phyloP scores from a whole-genome alignment of 495 filamentous ascomycete genomes.

The Glarea lozoyensis region DNA sequence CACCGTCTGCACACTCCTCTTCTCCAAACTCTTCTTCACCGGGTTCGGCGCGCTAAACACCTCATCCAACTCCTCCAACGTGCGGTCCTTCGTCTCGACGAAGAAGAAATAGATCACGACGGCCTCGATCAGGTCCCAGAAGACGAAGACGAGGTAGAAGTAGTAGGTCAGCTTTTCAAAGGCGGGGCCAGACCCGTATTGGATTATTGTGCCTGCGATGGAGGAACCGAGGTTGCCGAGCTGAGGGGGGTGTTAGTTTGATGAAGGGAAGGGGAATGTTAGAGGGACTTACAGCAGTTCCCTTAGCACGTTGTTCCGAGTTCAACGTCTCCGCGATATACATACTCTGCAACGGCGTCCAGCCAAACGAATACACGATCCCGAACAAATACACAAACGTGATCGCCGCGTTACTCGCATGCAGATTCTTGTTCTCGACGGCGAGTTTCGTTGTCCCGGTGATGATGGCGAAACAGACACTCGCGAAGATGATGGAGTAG shows the following conservation, averaged over 20 bases:
- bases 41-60: conserved; percentile 51
- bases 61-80: conserved; percentile 34
- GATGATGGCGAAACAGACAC: conserved; percentile 39
- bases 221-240: conserved; percentile 27
- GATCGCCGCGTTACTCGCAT: conserved; percentile 34
- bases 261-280: too few species aligned
- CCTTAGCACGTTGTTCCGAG: conserved; percentile 49
- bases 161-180: conserved; percentile 41
- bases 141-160: conserved; percentile 38
- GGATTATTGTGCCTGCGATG: conserved; percentile 41
- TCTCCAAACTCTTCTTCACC: conserved; percentile 39
- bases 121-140: conserved; percentile 48
- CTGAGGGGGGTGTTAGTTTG: too few species aligned
- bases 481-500: conserved; percentile 31
- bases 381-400: conserved; percentile 55
- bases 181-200: conserved; percentile 42
- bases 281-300: too few species aligned
- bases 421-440: conserved; percentile 33
- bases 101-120: conserved; percentile 31
- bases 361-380: conserved; percentile 43
- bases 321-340: conserved; percentile 33
- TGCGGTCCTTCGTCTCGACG: conserved; percentile 21
- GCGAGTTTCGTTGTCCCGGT: conserved; percentile 34
- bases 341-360: conserved; percentile 53
- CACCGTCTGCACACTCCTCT: too few species aligned